phyloP scores from a whole-genome alignment of 1,284 basidiomycete species.

The Irpex sp. region DNA sequence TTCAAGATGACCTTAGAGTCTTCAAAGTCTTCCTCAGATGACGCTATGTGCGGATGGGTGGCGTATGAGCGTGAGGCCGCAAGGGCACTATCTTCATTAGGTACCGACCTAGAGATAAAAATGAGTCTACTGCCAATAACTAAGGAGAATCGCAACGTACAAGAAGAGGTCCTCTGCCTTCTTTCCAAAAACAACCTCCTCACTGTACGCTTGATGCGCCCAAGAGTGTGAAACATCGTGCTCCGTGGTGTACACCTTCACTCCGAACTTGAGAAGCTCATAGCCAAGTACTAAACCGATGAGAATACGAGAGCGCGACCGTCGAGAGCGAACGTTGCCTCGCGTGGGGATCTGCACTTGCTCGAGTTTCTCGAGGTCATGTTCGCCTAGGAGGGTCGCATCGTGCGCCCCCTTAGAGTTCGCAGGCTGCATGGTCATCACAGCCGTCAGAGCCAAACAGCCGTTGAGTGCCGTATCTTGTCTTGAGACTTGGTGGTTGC shows the following conservation, averaged over 20 bases:
- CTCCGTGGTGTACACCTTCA: too few species aligned
- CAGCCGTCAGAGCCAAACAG: background rate
- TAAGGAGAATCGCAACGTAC: constrained; percentile 15
- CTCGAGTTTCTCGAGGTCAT: too few species aligned
- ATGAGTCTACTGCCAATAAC: background rate
- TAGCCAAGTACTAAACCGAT: too few species aligned
- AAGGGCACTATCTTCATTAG: constrained; percentile 48
- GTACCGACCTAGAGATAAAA: constrained; percentile 41
- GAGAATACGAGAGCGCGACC: too few species aligned
- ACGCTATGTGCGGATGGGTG: constrained; percentile 68
- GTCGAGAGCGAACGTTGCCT: too few species aligned
- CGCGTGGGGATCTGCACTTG: too few species aligned
- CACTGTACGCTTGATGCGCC: background rate
- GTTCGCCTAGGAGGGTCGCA: too few species aligned
- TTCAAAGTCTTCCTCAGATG: constrained; percentile 56
- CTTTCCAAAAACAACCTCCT: constrained; percentile 1
- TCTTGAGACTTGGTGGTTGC: background rate
- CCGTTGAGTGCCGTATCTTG: background rate
- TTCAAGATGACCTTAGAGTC: constrained; percentile 61
- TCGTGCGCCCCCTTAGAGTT: background rate
- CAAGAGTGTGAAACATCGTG: background rate
- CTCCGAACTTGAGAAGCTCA: too few species aligned
- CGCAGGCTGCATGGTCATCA: background rate
- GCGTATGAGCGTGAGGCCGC: constrained; percentile 54
- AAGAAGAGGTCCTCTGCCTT: constrained; percentile 21